Base-by-base conservation (phyloP, 306 rosid genomes). In the Argentina anserina region DNA sequence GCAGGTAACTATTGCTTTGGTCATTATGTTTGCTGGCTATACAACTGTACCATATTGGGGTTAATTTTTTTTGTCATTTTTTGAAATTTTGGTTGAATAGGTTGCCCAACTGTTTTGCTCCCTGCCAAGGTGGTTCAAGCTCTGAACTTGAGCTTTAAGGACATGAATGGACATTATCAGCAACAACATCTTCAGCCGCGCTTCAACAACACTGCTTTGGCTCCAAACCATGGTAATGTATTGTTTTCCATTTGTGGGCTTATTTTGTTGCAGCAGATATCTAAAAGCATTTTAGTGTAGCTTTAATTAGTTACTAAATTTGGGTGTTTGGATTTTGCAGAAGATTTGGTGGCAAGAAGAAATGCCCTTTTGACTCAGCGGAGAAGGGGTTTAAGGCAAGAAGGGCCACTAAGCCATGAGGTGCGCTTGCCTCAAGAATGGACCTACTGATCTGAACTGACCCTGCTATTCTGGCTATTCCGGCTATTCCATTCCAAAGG, bases 351-450 rank as follows among this genome's bases (percentile, higher is more conserved):
- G 11, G 89, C 87, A 0, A 74, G 90, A 45, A 84, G 89, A 75
- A 90, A 85, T 18, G 85, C 86, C 1, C 36, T 85, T 21, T 41
- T 85, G 41, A 66, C 81, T 67, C 87, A 83, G 62, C 93, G 81
- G 56, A 79, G 88, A 26, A 21, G 81, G 40, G 82, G 40, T 9
- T 11, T 76, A 7, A 78, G 87, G 70, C 74, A 83, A 1, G 94
- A 87, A 25, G 92, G 71, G 28, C 62, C 83, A 0, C 65, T 84
- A 14, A 86, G 59, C 52, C 79, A 78, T 55, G 98, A 92, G 76
- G 28, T 72, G 62, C 89, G 87, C 34, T 73, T 90, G 7, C 98
- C 98, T 1, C 90, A 87, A 61, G 98, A 93, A 40, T 93, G 98
- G 98, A 88, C 96, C 10, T 93, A 93, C 49, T 93, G 84, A 69